Evolutionary conservation across 768 basidiomycete genomes (phyloP), one percentile per base, ranked within the genome.

Genomic region (Lactarius quietus): DNA sequence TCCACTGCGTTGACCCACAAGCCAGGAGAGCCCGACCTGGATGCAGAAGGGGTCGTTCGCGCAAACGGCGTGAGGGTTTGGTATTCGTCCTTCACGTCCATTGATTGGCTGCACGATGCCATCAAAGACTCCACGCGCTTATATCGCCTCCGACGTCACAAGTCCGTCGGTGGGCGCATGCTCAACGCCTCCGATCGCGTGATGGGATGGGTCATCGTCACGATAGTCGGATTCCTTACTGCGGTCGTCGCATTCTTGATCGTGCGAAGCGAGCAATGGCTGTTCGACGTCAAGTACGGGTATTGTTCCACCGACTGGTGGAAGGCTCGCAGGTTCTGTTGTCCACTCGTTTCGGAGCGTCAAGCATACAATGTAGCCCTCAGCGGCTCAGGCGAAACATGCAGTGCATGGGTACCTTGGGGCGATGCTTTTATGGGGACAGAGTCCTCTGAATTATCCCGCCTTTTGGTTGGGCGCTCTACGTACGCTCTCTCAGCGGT

Each of bases 101-200:
- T 96, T 63, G 95, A 98, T 76, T 98, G 95, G 96, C 80, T 98
- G 61, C 96, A 98, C 71, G 96, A 98, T 78, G 84, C 92, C 45
- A 93, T 98, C 79, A 95, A 97, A 75, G 93, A 96, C 73, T 93
- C 93, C 0, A 84, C 84, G 9, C 89, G 95, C 33, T 88, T 90
- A 68, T 84, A 88, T 38, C 82, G 84, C 57, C 80, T 96, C 20
- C 81, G 92, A 66, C 82, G 78, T 57, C 83, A 86, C 63, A 87
- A 84, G 70, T 92, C 94, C 1, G 20, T 87, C 38, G 84, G 90
- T 23, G 87, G 91, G 1, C 83, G 81, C 41, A 67, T 89, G 35
- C 82, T 82, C 26, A 83, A 90, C 33, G 76, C 79, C 12, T 76
- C 88, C 62, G 95, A 96, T 77, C 86, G 90, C 69, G 86, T 86